A percentile compares a stretch with the other conserved stretches of the same genome.
Conservation (phyloP, 73 alveolate species). For the Symbiodinium natans region DNA sequence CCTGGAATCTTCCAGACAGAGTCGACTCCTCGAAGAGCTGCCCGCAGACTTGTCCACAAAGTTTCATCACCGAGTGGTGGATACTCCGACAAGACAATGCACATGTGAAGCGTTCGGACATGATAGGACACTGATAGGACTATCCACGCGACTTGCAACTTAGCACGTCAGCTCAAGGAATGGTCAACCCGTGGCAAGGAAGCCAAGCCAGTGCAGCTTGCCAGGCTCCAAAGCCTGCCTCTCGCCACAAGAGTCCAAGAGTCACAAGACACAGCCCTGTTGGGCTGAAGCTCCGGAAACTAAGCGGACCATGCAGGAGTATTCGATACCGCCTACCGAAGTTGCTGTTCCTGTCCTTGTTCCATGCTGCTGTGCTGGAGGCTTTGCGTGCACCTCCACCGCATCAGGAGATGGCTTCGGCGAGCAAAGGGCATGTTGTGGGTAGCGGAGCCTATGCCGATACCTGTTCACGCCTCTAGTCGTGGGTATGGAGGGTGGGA, state of each 20-base stretch:
- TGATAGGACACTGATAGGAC: not conserved
- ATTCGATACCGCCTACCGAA: no score
- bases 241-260: not conserved
- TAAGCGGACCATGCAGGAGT: no score
- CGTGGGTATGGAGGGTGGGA: no score
- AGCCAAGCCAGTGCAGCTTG: conserved; percentile 35
- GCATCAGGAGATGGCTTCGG: conserved; percentile 74
- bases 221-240: conserved; percentile 24
- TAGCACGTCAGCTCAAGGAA: not conserved
- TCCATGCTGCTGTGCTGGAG: not conserved
- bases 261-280: not conserved
- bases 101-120: not conserved
- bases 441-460: conserved; percentile 24
- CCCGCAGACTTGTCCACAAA: conserved; percentile 25
- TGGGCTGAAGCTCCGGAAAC: not conserved
- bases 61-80: conserved; percentile 81
- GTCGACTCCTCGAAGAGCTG: not conserved
- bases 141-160: not conserved
- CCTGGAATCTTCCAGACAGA: conserved; percentile 20
- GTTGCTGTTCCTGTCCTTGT: not conserved
- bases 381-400: conserved; percentile 63
- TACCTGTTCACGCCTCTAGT: no score
- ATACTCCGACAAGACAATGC: not conserved
- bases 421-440: conserved; percentile 80
- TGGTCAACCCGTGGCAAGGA: conserved; percentile 69